Percentiles rank a stretch among this genome's conserved stretches.
Evolutionary conservation across 2,329 filamentous ascomycete genomes (phyloP).

Genomic region (Colletotrichum liaoningense): DNA sequence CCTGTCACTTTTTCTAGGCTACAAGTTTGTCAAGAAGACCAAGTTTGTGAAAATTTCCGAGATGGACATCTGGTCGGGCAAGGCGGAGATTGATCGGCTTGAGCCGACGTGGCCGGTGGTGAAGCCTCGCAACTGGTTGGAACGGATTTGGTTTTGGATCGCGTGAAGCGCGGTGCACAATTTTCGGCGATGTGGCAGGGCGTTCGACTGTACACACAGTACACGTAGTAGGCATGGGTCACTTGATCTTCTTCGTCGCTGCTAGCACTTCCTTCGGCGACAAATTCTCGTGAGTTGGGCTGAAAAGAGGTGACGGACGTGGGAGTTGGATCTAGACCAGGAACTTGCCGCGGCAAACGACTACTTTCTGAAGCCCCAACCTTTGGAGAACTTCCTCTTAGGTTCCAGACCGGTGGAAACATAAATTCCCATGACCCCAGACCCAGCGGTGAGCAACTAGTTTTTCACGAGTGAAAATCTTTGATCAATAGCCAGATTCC

Average conservation of each 20-base stretch:
- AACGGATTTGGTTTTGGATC: conserved; percentile 55
- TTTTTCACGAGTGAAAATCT: background rate
- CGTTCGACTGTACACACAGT: background rate
- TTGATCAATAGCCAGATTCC: background rate
- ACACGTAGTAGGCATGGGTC: background rate
- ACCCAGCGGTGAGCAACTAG: background rate
- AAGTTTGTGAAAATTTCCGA: conserved; percentile 53
- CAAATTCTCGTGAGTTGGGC: background rate
- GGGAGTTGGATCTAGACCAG: background rate
- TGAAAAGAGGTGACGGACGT: too few relatives aligned
- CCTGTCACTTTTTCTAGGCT: conserved; percentile 70
- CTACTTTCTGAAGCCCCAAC: background rate
- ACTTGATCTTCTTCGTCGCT: background rate
- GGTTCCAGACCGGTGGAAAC: background rate
- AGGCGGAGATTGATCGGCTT: conserved; percentile 50
- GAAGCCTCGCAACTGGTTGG: conserved; percentile 50
- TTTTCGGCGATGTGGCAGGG: background rate
- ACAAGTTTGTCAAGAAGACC: conserved; percentile 75
- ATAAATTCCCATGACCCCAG: background rate
- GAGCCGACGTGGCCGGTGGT: conserved; percentile 50
- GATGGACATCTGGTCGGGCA: conserved; percentile 55
- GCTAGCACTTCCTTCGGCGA: background rate
- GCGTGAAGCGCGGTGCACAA: conserved; percentile 44
- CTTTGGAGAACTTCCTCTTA: background rate
- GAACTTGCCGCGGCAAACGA: background rate